phyloP scores from a whole-genome alignment of 176 grass and related monocot genomes.

The Cenchrus purpureus region DNA sequence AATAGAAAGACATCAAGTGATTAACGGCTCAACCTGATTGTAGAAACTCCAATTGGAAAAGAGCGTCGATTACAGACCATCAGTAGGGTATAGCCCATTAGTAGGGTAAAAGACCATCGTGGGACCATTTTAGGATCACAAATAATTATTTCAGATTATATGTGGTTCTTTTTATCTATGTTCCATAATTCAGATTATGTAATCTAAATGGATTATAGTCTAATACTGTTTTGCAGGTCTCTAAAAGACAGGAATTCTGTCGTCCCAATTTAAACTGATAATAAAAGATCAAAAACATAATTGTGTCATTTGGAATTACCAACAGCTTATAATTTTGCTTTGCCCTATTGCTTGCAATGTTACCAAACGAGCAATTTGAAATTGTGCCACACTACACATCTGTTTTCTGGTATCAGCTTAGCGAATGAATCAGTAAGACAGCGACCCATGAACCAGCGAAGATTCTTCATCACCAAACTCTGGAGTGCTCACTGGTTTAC shows the following conservation, averaged over 20 bases:
- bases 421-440: constrained; percentile 1
- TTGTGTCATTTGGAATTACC: neutral
- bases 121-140: too few relatives aligned
- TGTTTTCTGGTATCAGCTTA: neutral
- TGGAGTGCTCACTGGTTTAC: constrained; percentile 4
- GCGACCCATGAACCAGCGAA: constrained; percentile 22
- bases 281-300: neutral
- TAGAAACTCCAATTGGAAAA: neutral
- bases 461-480: constrained; percentile 23
- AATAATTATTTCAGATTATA: too few relatives aligned
- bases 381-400: neutral
- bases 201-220: too few relatives aligned
- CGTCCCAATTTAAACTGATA: neutral
- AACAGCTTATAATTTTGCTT: neutral
- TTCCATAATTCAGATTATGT: too few relatives aligned
- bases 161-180: too few relatives aligned
- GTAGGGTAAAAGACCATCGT: too few relatives aligned
- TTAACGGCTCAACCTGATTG: neutral
- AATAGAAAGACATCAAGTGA: neutral
- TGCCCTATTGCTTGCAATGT: neutral
- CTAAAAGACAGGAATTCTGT: neutral
- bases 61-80: too few relatives aligned
- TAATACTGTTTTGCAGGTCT: too few relatives aligned
- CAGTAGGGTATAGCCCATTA: too few relatives aligned
- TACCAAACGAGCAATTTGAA: neutral